These are phyloP conservation scores for Microbotryomycetes sp. DNA, from an alignment of 1,284 basidiomycete species.

Conservation along the genomic window DNA sequence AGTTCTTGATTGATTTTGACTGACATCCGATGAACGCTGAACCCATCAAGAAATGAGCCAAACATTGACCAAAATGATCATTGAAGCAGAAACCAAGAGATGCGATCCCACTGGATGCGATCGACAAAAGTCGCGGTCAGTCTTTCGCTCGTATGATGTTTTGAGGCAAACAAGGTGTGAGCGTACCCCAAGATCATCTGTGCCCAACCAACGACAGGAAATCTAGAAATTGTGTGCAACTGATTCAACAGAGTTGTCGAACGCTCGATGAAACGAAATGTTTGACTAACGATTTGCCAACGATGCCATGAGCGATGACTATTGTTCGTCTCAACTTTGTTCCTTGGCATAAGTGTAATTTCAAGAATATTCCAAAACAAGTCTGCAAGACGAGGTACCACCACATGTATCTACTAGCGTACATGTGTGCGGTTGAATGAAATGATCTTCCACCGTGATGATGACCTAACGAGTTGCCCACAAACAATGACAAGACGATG, in stretches of 20 bases:
- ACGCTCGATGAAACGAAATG: no score
- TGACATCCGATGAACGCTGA: constrained; percentile 51
- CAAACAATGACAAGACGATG: constrained; percentile 23
- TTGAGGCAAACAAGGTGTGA: constrained; percentile 28
- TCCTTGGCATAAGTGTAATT: constrained; percentile 77
- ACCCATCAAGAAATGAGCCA: constrained; percentile 83
- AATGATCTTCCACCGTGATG: constrained; percentile 34
- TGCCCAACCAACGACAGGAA: constrained; percentile 80
- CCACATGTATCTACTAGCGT: constrained; percentile 11
- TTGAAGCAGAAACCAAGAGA: constrained; percentile 64
- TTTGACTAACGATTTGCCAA: constrained; percentile 59
- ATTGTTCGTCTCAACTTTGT: constrained; percentile 64
- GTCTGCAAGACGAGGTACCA: constrained; percentile 51
- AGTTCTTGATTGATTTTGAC: no score
- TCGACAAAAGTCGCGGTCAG: no score
- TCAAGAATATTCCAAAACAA: constrained; percentile 77
- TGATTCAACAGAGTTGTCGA: background rate
- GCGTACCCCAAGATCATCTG: constrained; percentile 53
- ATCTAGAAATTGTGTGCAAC: constrained; percentile 41
- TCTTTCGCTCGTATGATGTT: constrained; percentile 32
- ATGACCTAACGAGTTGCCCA: constrained; percentile 30
- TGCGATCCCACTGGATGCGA: constrained; percentile 51
- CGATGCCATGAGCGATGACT: constrained; percentile 64
- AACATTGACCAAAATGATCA: constrained; percentile 52
- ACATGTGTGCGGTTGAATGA: constrained; percentile 32